Evolutionary conservation across 768 basidiomycete species (phyloP), one percentile per base, ranked within the genome.

Genomic region (Lepiota brunneoincarnata): DNA sequence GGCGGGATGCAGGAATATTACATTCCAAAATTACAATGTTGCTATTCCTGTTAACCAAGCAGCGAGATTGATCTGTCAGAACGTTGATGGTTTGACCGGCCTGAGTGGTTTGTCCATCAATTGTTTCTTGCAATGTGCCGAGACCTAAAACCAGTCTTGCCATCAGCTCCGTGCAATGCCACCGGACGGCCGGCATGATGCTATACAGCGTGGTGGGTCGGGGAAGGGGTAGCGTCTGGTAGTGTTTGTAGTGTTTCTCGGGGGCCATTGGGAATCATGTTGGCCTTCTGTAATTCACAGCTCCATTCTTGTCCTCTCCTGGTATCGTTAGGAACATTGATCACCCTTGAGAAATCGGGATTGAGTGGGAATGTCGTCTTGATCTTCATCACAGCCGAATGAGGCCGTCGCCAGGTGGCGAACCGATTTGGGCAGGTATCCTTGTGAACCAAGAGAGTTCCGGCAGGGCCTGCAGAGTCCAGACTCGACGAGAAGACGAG

Each of bases 21-120:
- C 61, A 0, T 82, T 81, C 60, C 44, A 64, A 6, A 63, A 71
- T 43, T 78, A 77, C 47, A 62, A 72, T 45, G 67, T 81, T 20
- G 54, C 61, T 6, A 64, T 73, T 12, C 76, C 80, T 2, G 58
- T 51, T 9, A 72, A 72, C 5, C 45, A 54, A 35, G 59, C 68
- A 3, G 67, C 73, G 3, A 63, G 64, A 45, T 75, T 71, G 55
- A 74, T 79, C 42, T 84, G 80, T 61, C 66, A 74, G 49, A 82
- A 83, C 59, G 74, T 78, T 3, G 61, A 74, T 21, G 69, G 65
- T 36, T 59, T 76, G 42, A 60, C 65, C 12, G 75, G 77, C 3
- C 55, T 74, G 36, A 44, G 64, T 46, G 71, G 73, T 75, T 26
- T 24, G 70, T 64, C 21, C 44, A 36, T 36, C 14, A 37, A 15